Evolutionary conservation across 179 eudicot species (phyloP).

Genomic region (Actinidia chinensis): DNA sequence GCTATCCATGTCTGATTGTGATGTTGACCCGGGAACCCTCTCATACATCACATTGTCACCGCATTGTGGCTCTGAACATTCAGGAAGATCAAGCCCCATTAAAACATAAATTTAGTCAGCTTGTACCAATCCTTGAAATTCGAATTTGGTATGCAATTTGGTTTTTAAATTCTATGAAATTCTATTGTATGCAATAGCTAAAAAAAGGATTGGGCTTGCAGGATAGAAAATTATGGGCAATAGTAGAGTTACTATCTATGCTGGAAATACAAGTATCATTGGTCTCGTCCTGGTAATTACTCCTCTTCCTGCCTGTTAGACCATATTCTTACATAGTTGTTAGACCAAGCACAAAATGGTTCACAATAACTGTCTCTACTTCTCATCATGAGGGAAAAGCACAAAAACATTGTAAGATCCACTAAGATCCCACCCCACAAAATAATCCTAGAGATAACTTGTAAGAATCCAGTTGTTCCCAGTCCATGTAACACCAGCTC

Average conservation of each 20-base stretch:
- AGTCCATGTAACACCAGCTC: neutral
- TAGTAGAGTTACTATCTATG: conserved; percentile 83
- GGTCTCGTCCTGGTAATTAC: conserved; percentile 72
- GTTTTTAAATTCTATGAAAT: too few relatives aligned
- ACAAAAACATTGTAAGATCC: neutral
- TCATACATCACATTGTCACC: too few relatives aligned
- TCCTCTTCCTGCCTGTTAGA: conserved; percentile 2
- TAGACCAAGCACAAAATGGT: neutral
- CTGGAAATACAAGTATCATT: conserved; percentile 63
- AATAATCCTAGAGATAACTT: neutral
- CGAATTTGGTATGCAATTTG: too few relatives aligned
- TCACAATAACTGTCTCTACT: neutral
- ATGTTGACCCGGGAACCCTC: too few relatives aligned
- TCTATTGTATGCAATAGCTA: too few relatives aligned
- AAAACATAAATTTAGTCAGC: too few relatives aligned
- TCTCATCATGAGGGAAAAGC: neutral
- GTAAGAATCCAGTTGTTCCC: neutral
- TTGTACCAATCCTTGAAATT: too few relatives aligned
- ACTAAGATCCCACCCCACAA: neutral
- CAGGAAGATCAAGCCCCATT: too few relatives aligned
- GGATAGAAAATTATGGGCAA: too few relatives aligned
- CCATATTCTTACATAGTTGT: neutral
- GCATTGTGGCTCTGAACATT: too few relatives aligned
- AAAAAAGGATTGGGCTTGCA: too few relatives aligned
- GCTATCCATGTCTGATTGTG: too few relatives aligned